These are phyloP conservation scores for Neonectria punicea DNA, from an alignment of 2,329 filamentous ascomycete species.

Conservation along the genomic window DNA sequence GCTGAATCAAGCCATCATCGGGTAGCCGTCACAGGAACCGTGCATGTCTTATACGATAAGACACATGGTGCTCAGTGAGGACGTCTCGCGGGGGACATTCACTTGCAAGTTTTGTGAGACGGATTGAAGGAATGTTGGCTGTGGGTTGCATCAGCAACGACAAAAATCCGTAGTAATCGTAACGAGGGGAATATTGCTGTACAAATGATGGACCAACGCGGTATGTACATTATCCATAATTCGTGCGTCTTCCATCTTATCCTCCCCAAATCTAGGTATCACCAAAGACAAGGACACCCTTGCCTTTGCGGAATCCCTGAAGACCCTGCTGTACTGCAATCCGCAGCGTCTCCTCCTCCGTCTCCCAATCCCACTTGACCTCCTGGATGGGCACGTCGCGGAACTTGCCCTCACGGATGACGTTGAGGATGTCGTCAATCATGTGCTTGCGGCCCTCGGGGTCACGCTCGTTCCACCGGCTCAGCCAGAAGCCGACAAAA, in stretches of 20 bases:
- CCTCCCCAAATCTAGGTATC: constrained; percentile 56
- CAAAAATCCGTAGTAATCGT: neutral
- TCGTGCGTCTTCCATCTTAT: neutral
- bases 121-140: neutral
- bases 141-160: neutral
- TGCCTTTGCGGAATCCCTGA: constrained; percentile 85
- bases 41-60: neutral
- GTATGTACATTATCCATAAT: constrained; percentile 5
- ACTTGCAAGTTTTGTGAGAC: neutral
- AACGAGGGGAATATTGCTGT: neutral
- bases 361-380: constrained; percentile 85
- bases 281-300: constrained; percentile 87
- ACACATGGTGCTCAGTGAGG: neutral
- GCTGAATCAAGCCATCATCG: neutral
- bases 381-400: constrained; percentile 85
- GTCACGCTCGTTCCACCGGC: constrained; percentile 83
- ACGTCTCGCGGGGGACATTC: neutral
- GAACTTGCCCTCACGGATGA: constrained; percentile 81
- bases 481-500: constrained; percentile 96
- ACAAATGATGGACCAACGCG: neutral
- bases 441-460: constrained; percentile 79
- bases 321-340: constrained; percentile 85
- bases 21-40: neutral
- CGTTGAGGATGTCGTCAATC: constrained; percentile 83
- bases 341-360: constrained; percentile 73